Percentiles rank a stretch among this genome's conserved stretches.
phyloP scores from a whole-genome alignment of 2,329 filamentous ascomycete species.

The Aspergillus puulaauensis region DNA sequence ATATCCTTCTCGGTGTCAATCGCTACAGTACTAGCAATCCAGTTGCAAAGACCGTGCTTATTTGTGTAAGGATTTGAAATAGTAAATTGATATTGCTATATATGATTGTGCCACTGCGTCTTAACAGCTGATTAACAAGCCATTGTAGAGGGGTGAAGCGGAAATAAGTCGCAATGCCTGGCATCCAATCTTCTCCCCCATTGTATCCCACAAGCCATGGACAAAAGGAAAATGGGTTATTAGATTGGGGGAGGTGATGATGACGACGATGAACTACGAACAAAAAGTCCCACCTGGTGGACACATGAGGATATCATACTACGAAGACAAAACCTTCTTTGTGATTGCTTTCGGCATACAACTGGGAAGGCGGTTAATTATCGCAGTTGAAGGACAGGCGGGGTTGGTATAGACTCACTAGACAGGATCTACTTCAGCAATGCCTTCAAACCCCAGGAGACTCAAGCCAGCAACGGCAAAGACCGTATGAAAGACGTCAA shows the following conservation, averaged over 20 bases:
- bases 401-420: slow-evolving; percentile 60
- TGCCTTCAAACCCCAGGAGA: slow-evolving; percentile 72
- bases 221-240: slow-evolving; percentile 59
- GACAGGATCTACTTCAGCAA: slow-evolving; percentile 80
- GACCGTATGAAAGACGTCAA: slow-evolving; percentile 93
- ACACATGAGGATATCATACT: neutral
- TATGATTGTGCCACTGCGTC: slow-evolving; percentile 35
- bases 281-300: neutral
- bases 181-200: slow-evolving; percentile 62
- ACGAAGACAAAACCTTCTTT: slow-evolving; percentile 55
- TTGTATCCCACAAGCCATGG: slow-evolving; percentile 67
- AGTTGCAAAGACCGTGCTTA: neutral
- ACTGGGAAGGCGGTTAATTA: slow-evolving; percentile 33
- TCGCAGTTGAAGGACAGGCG: neutral
- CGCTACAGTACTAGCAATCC: neutral
- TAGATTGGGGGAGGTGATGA: slow-evolving; percentile 64
- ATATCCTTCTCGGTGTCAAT: neutral
- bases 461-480: slow-evolving; percentile 89
- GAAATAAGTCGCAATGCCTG: slow-evolving; percentile 40
- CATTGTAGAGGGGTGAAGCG: slow-evolving; percentile 38
- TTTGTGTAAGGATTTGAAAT: too few relatives aligned
- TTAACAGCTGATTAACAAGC: slow-evolving; percentile 38
- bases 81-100: neutral
- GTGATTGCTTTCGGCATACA: slow-evolving; percentile 72
- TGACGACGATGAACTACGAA: slow-evolving; percentile 7